Base-by-base conservation (phyloP, 148 eudicot species). In the Silene conica region DNA sequence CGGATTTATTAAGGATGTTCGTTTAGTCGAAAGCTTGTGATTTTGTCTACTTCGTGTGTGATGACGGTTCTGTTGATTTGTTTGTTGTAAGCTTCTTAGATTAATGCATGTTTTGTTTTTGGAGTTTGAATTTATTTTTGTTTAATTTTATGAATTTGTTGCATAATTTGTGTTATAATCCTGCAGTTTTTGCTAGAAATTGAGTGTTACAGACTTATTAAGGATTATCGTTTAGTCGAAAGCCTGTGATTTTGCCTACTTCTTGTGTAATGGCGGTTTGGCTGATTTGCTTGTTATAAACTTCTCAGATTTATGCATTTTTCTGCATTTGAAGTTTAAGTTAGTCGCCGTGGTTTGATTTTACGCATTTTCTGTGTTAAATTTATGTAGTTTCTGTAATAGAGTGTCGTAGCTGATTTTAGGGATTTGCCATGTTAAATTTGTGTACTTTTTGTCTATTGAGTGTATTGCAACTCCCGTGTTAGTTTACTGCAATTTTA, bases 31-130 rank as follows among this genome's bases (percentile, higher is more conserved):
- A 38, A 85, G 76, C 98, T 91, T 81, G 61, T 94, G 34, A 31
- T 31, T 31, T 31, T 94, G 15, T 85, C 70, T 55, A 80, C 85
- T 73, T 81, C 78, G 11, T 15, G 72, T 69, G 23, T 28, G 19
- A 21, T 55, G 77, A 78, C 80, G 86, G 83, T 45, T 83, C 86
- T 75, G 88, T 88, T 58, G 69, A 83, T 67, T 34, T 94, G 31
- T 11, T 74, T 64, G 96, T 89, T 85, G 98, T 94, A 86, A 31
- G 34, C 6, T 31, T 20, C 54, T 71, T 18, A 1, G 3, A 41
- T 69, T 15, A 11, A 5, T 50, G 9, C 2, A 41, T 25, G n/a
- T 20, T 34, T 5, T 11, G 8, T 63, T 45, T 18, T 63, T 31
- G 6, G 25, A 20, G 15, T n/a, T 59, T 60, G n/a, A 6, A 28